These are phyloP conservation scores for Kalanchoe fedtschenkoi DNA, from an alignment of 164 flowering plant genomes.

Conservation along the genomic window DNA sequence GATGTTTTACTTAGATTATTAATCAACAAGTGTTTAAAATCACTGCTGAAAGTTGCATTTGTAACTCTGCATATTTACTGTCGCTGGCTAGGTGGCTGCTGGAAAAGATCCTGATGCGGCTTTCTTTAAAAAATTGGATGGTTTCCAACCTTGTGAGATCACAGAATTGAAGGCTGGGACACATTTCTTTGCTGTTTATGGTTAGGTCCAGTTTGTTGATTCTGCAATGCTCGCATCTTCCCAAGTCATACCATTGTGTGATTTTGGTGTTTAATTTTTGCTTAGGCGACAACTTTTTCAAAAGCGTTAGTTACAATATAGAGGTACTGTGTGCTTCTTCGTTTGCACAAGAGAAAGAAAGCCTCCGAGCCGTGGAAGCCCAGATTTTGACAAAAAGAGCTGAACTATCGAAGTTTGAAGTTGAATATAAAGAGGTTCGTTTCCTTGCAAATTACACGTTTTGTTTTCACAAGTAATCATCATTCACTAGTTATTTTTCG, in stretches of 20 bases:
- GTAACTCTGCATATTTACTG: not conserved
- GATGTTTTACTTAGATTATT: not conserved
- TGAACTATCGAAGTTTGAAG: conserved; percentile 82
- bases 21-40: conserved; percentile 2
- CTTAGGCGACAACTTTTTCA: conserved; percentile 93
- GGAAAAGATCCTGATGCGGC: conserved; percentile 86
- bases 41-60: conserved; percentile 5
- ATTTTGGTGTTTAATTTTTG: not conserved
- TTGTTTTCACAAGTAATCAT: not conserved
- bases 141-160: conserved; percentile 88
- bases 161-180: conserved; percentile 84
- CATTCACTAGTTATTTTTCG: not conserved
- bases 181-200: conserved; percentile 96
- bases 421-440: conserved; percentile 81
- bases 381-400: conserved; percentile 71
- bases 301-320: conserved; percentile 74
- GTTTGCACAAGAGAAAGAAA: conserved; percentile 61
- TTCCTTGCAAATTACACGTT: not conserved
- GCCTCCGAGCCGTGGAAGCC: conserved; percentile 73
- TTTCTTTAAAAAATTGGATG: conserved; percentile 90
- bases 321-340: conserved; percentile 77
- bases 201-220: conserved; percentile 26
- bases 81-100: conserved; percentile 45
- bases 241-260: not conserved
- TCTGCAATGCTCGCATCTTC: not conserved